A percentile compares a stretch with the other conserved stretches of the same genome.
Evolutionary conservation across 2,329 filamentous ascomycete genomes (phyloP).

Genomic region (Penicillium sp.): DNA sequence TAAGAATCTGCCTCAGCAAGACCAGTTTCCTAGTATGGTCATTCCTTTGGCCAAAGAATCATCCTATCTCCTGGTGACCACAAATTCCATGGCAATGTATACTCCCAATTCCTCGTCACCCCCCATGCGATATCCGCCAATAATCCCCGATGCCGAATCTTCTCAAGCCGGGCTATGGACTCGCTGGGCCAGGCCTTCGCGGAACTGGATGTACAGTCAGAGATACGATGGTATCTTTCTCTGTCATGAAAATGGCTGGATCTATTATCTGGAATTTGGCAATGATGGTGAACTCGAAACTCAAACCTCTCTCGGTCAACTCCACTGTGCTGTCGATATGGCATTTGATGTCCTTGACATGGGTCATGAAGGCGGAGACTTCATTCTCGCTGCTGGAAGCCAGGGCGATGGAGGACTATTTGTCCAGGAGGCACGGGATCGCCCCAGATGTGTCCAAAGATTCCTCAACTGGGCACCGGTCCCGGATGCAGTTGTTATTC

Average conservation of each 20-base stretch:
- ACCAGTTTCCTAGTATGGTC: slow-evolving; percentile 64
- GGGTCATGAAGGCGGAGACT: slow-evolving; percentile 66
- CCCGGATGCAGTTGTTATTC: slow-evolving; percentile 46
- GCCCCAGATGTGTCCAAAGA: slow-evolving; percentile 55
- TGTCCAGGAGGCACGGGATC: slow-evolving; percentile 61
- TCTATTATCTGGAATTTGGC: slow-evolving; percentile 70
- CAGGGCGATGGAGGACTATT: slow-evolving; percentile 76
- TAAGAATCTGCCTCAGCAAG: slow-evolving; percentile 26
- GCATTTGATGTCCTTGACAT: slow-evolving; percentile 71
- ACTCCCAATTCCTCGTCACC: slow-evolving; percentile 40
- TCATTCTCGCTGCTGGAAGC: slow-evolving; percentile 77
- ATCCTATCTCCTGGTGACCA: slow-evolving; percentile 68
- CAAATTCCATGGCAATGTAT: slow-evolving; percentile 54
- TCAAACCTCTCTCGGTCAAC: slow-evolving; percentile 61
- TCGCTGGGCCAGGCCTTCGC: slow-evolving; percentile 76
- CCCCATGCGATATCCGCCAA: slow-evolving; percentile 33
- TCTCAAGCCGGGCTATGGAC: slow-evolving; percentile 65
- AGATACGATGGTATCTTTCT: slow-evolving; percentile 79
- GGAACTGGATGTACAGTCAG: slow-evolving; percentile 61
- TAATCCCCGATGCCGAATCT: slow-evolving; percentile 26
- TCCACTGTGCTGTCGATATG: slow-evolving; percentile 72
- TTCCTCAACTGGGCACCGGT: slow-evolving; percentile 63
- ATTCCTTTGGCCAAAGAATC: slow-evolving; percentile 70
- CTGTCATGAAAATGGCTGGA: slow-evolving; percentile 79
- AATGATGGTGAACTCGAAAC: slow-evolving; percentile 55